Conservation (phyloP, 2,329 filamentous ascomycete species). For the Fusarium pininemorale region DNA sequence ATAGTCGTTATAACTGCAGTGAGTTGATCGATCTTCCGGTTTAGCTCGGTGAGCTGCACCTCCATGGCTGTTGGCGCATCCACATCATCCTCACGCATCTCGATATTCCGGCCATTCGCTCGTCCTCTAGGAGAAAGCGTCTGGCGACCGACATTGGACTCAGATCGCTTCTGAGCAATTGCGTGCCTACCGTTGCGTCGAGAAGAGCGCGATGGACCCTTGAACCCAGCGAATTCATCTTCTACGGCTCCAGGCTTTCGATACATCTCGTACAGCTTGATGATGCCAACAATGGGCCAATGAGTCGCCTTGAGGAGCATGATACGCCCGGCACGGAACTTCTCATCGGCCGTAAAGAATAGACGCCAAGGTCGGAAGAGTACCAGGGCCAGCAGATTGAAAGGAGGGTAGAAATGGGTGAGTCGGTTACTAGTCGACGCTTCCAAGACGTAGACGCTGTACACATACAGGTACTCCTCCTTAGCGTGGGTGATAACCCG, state of each 20-base stretch:
- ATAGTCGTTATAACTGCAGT: slow-evolving; percentile 62
- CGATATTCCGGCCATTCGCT: slow-evolving; percentile 24
- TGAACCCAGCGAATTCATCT: slow-evolving; percentile 59
- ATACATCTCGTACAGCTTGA: slow-evolving; percentile 72
- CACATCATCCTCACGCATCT: slow-evolving; percentile 47
- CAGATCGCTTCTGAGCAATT: slow-evolving; percentile 29
- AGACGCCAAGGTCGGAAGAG: slow-evolving; percentile 78
- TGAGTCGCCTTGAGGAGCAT: slow-evolving; percentile 70
- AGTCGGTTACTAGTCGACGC: slow-evolving; percentile 74
- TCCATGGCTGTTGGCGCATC: slow-evolving; percentile 56
- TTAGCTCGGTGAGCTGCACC: slow-evolving; percentile 63
- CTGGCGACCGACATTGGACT: slow-evolving; percentile 24
- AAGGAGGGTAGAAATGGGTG: slow-evolving; percentile 75
- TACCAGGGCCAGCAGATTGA: slow-evolving; percentile 78
- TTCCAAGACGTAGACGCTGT: slow-evolving; percentile 71
- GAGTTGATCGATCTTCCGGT: slow-evolving; percentile 66
- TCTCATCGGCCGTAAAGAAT: slow-evolving; percentile 69
- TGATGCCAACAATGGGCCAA: slow-evolving; percentile 73
- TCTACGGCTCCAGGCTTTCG: slow-evolving; percentile 48
- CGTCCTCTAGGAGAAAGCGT: slow-evolving; percentile 29
- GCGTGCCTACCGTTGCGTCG: slow-evolving; percentile 31
- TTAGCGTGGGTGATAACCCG: slow-evolving; percentile 70
- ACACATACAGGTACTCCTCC: slow-evolving; percentile 84
- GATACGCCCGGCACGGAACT: slow-evolving; percentile 70
- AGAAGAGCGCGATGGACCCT: slow-evolving; percentile 52